Evolutionary conservation across 2,329 filamentous ascomycete species (phyloP).

Genomic region (Colletotrichum siamense): DNA sequence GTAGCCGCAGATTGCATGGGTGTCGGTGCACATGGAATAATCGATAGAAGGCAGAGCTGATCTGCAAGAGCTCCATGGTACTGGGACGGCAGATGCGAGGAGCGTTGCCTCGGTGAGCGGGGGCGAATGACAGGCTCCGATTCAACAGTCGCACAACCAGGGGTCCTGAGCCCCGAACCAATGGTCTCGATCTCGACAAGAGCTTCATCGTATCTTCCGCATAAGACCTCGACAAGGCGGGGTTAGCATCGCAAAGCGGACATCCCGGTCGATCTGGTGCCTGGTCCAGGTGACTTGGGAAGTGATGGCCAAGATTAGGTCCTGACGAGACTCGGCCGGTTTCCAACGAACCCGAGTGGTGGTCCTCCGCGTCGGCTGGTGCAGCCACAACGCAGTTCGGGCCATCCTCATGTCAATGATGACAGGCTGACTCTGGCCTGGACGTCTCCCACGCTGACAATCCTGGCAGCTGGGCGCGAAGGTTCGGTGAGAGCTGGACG

Average conservation of each 20-base stretch:
- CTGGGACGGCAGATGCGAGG: neutral
- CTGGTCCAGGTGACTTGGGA: neutral
- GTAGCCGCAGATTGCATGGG: neutral
- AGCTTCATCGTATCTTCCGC: neutral
- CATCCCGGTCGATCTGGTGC: neutral
- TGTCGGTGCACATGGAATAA: neutral
- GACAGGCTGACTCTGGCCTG: neutral
- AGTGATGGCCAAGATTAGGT: neutral
- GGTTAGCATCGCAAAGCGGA: neutral
- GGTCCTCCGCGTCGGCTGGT: neutral
- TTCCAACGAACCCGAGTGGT: neutral
- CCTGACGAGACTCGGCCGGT: neutral
- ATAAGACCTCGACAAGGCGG: neutral
- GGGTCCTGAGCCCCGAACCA: neutral
- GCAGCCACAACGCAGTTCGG: neutral
- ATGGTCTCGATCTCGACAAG: neutral
- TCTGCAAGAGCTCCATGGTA: neutral
- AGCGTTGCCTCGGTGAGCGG: neutral
- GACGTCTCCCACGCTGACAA: neutral
- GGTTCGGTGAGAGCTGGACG: neutral
- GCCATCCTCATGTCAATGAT: neutral
- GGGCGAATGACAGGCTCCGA: neutral
- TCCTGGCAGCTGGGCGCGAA: neutral
- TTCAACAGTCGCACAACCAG: neutral
- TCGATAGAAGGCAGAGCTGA: neutral